These are phyloP conservation scores for Epichloe festucae DNA, from an alignment of 2,329 filamentous ascomycete genomes.

Conservation along the genomic window DNA sequence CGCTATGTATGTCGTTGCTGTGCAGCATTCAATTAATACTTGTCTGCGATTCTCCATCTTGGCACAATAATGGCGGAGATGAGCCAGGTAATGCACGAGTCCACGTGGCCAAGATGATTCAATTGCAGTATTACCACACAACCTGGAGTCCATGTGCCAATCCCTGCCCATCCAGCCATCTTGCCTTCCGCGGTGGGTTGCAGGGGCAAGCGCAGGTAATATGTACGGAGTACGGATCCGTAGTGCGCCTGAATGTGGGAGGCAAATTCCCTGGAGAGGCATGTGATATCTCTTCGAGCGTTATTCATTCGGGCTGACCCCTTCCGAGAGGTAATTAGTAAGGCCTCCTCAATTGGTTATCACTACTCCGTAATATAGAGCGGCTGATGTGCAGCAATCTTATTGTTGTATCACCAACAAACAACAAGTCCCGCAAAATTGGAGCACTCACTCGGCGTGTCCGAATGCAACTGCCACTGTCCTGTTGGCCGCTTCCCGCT, in stretches of 20 bases:
- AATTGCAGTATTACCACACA: background rate
- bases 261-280: background rate
- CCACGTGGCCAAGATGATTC: constrained; percentile 3
- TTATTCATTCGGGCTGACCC: too few relatives aligned
- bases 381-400: too few relatives aligned
- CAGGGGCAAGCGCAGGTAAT: background rate
- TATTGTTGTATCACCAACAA: too few relatives aligned
- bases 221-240: too few relatives aligned
- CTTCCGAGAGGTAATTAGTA: too few relatives aligned
- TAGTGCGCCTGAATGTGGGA: background rate
- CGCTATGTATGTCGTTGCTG: background rate
- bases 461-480: background rate
- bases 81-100: background rate
- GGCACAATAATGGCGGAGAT: background rate
- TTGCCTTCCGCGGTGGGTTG: background rate
- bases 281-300: background rate
- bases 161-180: constrained; percentile 21
- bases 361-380: too few relatives aligned
- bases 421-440: background rate
- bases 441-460: background rate
- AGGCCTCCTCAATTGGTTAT: too few relatives aligned
- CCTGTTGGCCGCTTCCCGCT: background rate
- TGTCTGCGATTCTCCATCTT: too few relatives aligned
- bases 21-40: too few relatives aligned
- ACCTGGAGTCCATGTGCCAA: constrained; percentile 52